Evolutionary conservation across 208 protist genomes (phyloP).

Genomic region (Chromosphaera perkinsii): DNA sequence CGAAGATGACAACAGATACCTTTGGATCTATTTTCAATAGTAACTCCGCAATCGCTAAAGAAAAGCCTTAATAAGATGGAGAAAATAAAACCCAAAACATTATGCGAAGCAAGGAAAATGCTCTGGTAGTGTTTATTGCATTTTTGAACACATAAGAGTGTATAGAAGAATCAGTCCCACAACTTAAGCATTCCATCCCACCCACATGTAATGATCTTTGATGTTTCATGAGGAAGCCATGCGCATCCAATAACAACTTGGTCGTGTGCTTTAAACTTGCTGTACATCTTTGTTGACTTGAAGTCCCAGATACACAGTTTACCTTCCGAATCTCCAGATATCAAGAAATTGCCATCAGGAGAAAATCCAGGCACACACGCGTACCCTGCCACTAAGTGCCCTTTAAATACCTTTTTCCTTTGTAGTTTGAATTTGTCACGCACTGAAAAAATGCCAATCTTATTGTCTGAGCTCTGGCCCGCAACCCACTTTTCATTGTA

Average conservation of each 20-base stretch:
- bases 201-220: constrained; percentile 26
- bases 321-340: constrained; percentile 45
- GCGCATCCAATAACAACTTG: constrained; percentile 14
- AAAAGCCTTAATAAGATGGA: no score
- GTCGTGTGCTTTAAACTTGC: constrained; percentile 20
- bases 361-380: constrained; percentile 44
- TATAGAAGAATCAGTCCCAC: constrained; percentile 26
- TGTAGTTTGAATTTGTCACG: constrained; percentile 35
- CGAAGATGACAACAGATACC: no score
- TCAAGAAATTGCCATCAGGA: constrained; percentile 46
- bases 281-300: constrained; percentile 33
- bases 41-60: no score
- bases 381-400: constrained; percentile 52
- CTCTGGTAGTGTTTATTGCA: no score
- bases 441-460: constrained; percentile 34
- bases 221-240: constrained; percentile 37
- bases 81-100: no score
- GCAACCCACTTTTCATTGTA: constrained; percentile 66
- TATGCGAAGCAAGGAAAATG: background rate
- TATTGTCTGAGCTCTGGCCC: constrained; percentile 49
- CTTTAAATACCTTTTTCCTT: constrained; percentile 37
- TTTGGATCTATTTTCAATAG: no score
- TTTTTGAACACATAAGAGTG: no score
- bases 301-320: constrained; percentile 55
- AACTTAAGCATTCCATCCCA: constrained; percentile 35